Evolutionary conservation across 495 filamentous ascomycete species (phyloP), one percentile per base, ranked within the genome.

Genomic region (Lentithecium fluviatile): DNA sequence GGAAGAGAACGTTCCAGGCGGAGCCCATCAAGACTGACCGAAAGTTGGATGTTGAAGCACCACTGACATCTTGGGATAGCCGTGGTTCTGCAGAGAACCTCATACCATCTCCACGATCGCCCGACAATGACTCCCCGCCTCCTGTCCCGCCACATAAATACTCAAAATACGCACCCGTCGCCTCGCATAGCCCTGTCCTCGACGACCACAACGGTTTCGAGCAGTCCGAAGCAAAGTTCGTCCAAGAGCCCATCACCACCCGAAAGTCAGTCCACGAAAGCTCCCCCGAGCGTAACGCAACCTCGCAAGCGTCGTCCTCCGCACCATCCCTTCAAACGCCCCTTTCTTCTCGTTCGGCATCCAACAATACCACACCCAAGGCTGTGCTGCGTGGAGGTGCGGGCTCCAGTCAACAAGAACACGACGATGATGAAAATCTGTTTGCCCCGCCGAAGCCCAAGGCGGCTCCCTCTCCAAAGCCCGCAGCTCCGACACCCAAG

Each of bases 31-130:
- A 54, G 24, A 45, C 68, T 6, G 46, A 72, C 17, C 49, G 32
- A 19, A 54, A 43, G 10, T 38, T 67, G 25, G 68, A 70, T 12
- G 62, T 69, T 7, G 64, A 68, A 15, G 45, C 61, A 12, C 69
- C 72, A 6, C 65, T 63, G 6, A 60, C 65, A 40, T 71, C 70
- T 5, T 68, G 62, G 62, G 70, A 73, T 4, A 72, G 61, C 29
- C 61, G 67, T 4, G 59, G 62, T 26, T 72, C 71, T 12, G 63
- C 51, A 5, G 73, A 75, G 0, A 56, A 65, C 37, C 49, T 73
- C 25, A 67, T 73, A 45, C 32, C 62, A 17, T 59, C 66, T 4
- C 63, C 66, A 13, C 38, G 51, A 20, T 38, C 43, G 8, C 49
- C 60, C 8, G 26, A 53, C 29, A 20, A 50, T 23, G 25, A 62